Percentiles rank a stretch among this genome's conserved stretches.
Evolutionary conservation across 1,284 basidiomycete species (phyloP).

Genomic region (Sporisorium exsertum): DNA sequence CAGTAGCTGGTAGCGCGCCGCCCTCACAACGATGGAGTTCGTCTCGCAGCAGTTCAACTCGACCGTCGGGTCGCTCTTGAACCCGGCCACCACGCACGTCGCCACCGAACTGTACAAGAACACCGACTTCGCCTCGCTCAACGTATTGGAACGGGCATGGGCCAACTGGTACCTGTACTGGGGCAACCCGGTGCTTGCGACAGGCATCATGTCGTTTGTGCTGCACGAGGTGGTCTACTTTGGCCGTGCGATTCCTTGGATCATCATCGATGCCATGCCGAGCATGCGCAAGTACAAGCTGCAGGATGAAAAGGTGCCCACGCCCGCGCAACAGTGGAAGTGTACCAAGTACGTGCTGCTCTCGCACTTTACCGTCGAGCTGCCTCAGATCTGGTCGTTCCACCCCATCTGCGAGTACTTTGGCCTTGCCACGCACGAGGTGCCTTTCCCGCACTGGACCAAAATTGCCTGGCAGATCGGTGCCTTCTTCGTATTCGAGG

Average conservation of each 20-base stretch:
- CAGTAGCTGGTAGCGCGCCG: constrained; percentile 8
- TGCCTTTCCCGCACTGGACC: constrained; percentile 80
- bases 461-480: constrained; percentile 78
- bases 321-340: constrained; percentile 87
- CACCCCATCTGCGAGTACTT: constrained; percentile 90
- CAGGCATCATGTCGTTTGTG: constrained; percentile 91
- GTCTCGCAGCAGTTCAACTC: constrained; percentile 49
- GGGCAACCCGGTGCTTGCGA: constrained; percentile 90
- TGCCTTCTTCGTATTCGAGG: constrained; percentile 95
- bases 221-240: constrained; percentile 98
- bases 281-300: constrained; percentile 96
- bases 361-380: constrained; percentile 95
- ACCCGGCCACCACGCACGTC: constrained; percentile 68
- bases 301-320: constrained; percentile 83
- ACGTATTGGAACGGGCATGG: constrained; percentile 69
- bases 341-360: constrained; percentile 94
- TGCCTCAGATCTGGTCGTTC: constrained; percentile 96
- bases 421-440: constrained; percentile 90
- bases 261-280: constrained; percentile 92
- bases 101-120: constrained; percentile 63
- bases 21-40: constrained; percentile 41
- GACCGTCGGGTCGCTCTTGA: constrained; percentile 46
- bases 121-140: constrained; percentile 56
- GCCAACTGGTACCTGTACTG: constrained; percentile 69
- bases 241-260: constrained; percentile 93